Conservation (phyloP, 2,329 filamentous ascomycete genomes). For the Phialophora expanda region DNA sequence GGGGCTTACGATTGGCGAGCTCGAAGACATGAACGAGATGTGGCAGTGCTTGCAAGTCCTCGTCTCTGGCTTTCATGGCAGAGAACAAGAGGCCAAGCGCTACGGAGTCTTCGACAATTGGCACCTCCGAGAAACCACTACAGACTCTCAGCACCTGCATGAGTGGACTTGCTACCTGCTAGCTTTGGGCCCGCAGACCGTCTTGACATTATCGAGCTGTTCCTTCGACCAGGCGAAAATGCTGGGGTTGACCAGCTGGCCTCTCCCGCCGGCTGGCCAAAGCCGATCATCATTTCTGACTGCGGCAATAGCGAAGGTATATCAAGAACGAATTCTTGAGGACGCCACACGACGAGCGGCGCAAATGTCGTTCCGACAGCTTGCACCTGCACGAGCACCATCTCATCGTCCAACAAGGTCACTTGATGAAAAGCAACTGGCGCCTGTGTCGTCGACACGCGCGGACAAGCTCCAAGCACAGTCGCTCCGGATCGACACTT, state of each 20-base stretch:
- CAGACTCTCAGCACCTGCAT: conserved; percentile 61
- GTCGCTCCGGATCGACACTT: conserved; percentile 32
- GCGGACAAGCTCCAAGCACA: conserved; percentile 22
- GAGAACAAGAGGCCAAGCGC: conserved; percentile 59
- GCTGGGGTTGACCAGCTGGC: conserved; percentile 63
- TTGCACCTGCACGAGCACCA: conserved; percentile 22
- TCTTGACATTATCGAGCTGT: conserved; percentile 57
- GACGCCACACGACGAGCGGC: conserved; percentile 33
- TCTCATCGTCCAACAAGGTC: conserved; percentile 27
- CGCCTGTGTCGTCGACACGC: conserved; percentile 9
- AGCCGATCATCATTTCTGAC: conserved; percentile 64
- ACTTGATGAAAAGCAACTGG: conserved; percentile 23
- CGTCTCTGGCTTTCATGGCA: conserved; percentile 61
- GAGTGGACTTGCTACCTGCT: conserved; percentile 67
- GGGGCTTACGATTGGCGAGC: conserved; percentile 60
- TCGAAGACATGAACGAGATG: conserved; percentile 69
- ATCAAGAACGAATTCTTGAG: conserved; percentile 53
- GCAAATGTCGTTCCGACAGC: conserved; percentile 27
- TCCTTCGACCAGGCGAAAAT: conserved; percentile 59
- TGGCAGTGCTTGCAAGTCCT: conserved; percentile 66
- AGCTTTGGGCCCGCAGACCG: conserved; percentile 62
- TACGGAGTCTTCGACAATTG: conserved; percentile 60
- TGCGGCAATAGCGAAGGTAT: conserved; percentile 64
- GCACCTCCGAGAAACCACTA: conserved; percentile 38
- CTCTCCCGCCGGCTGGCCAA: conserved; percentile 51